These are phyloP conservation scores for Xerocomus potaroensis DNA, from an alignment of 768 basidiomycete species.

Conservation along the genomic window DNA sequence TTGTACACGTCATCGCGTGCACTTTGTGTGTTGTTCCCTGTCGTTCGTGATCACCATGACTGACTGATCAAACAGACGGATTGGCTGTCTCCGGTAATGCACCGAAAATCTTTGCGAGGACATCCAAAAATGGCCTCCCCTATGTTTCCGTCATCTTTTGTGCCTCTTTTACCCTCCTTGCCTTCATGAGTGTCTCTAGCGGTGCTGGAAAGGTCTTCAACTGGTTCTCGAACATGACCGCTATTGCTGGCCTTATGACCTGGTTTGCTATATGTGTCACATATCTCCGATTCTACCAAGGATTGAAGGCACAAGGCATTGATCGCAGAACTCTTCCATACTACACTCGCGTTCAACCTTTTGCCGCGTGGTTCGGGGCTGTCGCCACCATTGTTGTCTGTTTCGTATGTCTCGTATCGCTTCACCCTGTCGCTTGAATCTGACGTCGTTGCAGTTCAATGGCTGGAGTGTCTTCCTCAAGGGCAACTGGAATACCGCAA, in stretches of 20 bases:
- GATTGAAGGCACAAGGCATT: constrained; percentile 75
- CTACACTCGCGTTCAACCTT: constrained; percentile 63
- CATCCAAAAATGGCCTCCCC: constrained; percentile 72
- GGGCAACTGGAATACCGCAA: constrained; percentile 49
- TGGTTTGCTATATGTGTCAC: constrained; percentile 79
- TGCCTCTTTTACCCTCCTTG: constrained; percentile 62
- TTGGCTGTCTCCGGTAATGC: constrained; percentile 79
- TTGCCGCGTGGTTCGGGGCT: constrained; percentile 54
- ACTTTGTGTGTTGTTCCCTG: constrained; percentile 55
- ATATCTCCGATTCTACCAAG: constrained; percentile 82
- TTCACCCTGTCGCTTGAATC: constrained; percentile 3
- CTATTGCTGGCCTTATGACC: constrained; percentile 65
- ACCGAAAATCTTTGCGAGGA: constrained; percentile 70
- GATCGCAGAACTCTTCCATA: constrained; percentile 71
- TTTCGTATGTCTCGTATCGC: constrained; percentile 44
- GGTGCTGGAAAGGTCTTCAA: constrained; percentile 72
- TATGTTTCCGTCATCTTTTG: constrained; percentile 67
- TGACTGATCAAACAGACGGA: constrained; percentile 50
- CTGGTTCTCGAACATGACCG: constrained; percentile 79
- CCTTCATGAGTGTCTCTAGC: constrained; percentile 71
- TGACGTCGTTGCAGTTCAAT: constrained; percentile 42
- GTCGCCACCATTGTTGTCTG: constrained; percentile 44
- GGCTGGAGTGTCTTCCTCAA: constrained; percentile 51
- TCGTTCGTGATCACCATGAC: not conserved
- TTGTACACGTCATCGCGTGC: constrained; percentile 86